Conservation (phyloP, 306 rosid genomes). For the Castanea sativa region DNA sequence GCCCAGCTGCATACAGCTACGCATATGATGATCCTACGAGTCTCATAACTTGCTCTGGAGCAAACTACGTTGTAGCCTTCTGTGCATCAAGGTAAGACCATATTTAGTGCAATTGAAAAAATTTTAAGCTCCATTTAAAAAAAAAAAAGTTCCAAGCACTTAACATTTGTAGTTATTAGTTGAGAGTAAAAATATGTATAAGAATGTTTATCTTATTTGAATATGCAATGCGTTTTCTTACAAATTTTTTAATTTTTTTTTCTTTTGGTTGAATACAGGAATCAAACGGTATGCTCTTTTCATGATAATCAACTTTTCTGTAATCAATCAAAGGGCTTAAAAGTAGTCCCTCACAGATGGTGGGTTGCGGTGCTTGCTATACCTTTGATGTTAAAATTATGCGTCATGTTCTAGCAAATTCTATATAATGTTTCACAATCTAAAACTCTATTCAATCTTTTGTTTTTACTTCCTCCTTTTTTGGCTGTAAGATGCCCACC, state of each 20-base stretch:
- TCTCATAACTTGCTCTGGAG: slow-evolving; percentile 45
- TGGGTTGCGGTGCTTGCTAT: slow-evolving; percentile 32
- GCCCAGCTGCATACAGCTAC: slow-evolving; percentile 55
- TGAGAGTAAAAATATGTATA: neutral
- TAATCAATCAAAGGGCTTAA: slow-evolving; percentile 30
- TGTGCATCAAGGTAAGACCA: slow-evolving; percentile 51
- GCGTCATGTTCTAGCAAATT: slow-evolving; percentile 21
- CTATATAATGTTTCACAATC: neutral
- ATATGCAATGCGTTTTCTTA: neutral
- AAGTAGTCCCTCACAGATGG: slow-evolving; percentile 35
- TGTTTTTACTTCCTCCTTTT: neutral
- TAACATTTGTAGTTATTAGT: neutral
- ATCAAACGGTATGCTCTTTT: slow-evolving; percentile 50
- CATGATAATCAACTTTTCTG: slow-evolving; percentile 42
- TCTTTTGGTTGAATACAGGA: slow-evolving; percentile 29
- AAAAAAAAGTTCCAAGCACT: no score
- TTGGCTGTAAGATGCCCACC: neutral
- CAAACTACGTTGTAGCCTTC: slow-evolving; percentile 45
- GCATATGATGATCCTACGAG: slow-evolving; percentile 57
- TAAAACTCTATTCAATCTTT: neutral
- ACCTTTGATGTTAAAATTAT: slow-evolving; percentile 22
- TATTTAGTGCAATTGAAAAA: neutral
- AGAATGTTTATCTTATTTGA: slow-evolving; percentile 1
- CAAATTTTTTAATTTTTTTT: neutral
- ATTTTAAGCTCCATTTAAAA: neutral